Base-by-base conservation (phyloP, 23 red algal species). In the Gracilaria gracilis region DNA sequence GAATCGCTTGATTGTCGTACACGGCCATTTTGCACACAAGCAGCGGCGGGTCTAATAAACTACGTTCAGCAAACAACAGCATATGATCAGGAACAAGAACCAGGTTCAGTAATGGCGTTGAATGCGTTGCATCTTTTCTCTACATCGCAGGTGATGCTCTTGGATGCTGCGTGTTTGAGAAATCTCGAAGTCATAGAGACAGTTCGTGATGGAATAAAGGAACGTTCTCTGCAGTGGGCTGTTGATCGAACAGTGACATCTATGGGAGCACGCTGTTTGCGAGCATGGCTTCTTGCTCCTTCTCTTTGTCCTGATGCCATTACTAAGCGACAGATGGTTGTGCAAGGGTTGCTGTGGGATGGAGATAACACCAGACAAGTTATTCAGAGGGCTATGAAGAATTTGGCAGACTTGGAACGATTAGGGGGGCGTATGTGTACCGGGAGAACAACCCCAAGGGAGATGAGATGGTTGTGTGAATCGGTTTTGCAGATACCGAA, bases 141-240 rank as follows among this genome's bases (percentile, higher is more conserved):
- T 46, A 21, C 61, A 19, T 70, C 36, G 9, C 70, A 90, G 24
- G 51, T 66, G 17, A 81, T 90, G 87, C 74, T 77, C 14, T 40
- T 98, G 27, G 94, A 94, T 88, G 90, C 79, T 40, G 82, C 76
- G 38, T 93, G 88, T 57, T 80, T 98, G 40, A 74, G 77, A 39
- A 96, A 96, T 61, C 75, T 98, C 19, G 97, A 98, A 78, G 67
- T 98, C 0, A 51, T 98, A 23, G 58, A 61, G 48, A 93, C 82
- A 37, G 81, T 75, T 62, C 83, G 94, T 39, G 97, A 98, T 59
- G 89, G 89, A 36, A 51, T 74, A 48, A 84, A 83, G 61, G 80
- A 93, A 17, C 89, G 97, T 57, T 79, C 89, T 15, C 77, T 98
- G 25, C 78, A 91, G 51, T 94, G 90, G 94, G 89, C 94, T 16